A percentile compares a stretch with the other conserved stretches of the same genome.
phyloP scores from a whole-genome alignment of 169 alveolate species.

The Eimeria necatrix region DNA sequence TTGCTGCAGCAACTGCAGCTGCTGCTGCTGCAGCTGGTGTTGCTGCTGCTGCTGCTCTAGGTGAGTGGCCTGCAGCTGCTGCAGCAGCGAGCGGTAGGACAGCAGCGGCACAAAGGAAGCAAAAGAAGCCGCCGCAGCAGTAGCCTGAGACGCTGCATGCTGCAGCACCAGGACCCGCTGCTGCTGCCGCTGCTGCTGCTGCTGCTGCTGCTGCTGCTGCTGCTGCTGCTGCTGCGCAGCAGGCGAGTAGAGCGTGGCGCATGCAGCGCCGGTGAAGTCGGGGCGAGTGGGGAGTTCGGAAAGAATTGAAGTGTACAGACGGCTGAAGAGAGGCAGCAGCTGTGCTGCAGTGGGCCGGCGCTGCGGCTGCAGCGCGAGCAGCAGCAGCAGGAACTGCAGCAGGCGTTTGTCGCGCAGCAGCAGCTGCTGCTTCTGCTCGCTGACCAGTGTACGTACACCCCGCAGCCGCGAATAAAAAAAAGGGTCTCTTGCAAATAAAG shows the following conservation, averaged over 20 bases:
- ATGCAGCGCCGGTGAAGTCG: background rate
- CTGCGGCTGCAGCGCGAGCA: conserved; percentile 24
- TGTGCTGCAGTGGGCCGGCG: conserved; percentile 39
- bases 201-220: background rate
- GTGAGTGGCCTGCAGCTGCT: background rate
- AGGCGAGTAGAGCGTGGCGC: background rate
- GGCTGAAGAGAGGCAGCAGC: conserved; percentile 2
- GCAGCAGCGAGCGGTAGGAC: conserved; percentile 7
- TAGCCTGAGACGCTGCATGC: background rate
- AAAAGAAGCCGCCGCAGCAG: background rate
- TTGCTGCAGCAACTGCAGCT: too few relatives aligned
- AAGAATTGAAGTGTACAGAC: background rate
- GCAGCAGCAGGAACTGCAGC: background rate
- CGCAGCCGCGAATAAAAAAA: conserved; percentile 8
- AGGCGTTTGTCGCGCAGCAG: background rate
- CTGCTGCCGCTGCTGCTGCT: background rate
- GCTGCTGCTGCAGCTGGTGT: too few relatives aligned
- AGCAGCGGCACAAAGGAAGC: conserved; percentile 26
- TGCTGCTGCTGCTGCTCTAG: background rate
- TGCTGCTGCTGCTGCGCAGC: background rate
- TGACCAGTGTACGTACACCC: conserved; percentile 9
- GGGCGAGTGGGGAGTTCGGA: background rate
- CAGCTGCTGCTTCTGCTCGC: conserved; percentile 17
- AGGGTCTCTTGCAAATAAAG: conserved; percentile 78
- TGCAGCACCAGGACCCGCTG: conserved; percentile 10